Base-by-base conservation (phyloP, 257 asterid genomes). In the Lycium barbarum region DNA sequence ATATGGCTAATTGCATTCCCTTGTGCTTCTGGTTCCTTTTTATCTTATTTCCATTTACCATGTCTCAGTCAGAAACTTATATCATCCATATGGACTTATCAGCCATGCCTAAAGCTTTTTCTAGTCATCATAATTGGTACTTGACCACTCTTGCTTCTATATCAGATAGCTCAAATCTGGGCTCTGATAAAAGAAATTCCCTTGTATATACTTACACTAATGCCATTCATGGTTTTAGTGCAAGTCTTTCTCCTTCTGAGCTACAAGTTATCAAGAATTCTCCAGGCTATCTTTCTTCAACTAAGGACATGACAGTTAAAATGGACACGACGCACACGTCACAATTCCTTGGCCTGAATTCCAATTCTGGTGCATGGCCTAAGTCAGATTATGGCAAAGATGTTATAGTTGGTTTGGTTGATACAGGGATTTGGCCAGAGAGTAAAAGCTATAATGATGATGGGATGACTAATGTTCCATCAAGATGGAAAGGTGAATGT, bases 351-450 rank as follows among this genome's bases (percentile, higher is more conserved):
- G 97, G 97, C 85, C 93, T 94, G 14, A 88, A 89, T 61, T 40
- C 88, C 10, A 22, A 87, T 40, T 3, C 82, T 9, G 97, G 97
- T 1, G 88, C 89, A 2, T 94, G 97, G 98, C 93, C 93, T 0
- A 84, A 2, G 55, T 89, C 95, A 2, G 86, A 87, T 79, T 91
- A 83, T 12, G 98, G 97, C 17, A 84, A 55, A 57, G 92, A 93
- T 66, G 88, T 94, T 54, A 91, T 94, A 26, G 86, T 94, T 51
- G 98, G 96, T 0, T n/a, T 92, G 14, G 86, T 94, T 62, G 98
- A 94, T 61, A 89, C 94, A 0, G 98, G 97, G 2, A 66, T 94
- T 18, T 94, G 97, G 97, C 98, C 98, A 2, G 98, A 93, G 89
- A 93, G 96, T 66, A 80, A 51, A 84, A 94, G 97, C 88, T 94